Conservation (phyloP, 805 yeast genomes). For the Kodamaea jinghongensis region DNA sequence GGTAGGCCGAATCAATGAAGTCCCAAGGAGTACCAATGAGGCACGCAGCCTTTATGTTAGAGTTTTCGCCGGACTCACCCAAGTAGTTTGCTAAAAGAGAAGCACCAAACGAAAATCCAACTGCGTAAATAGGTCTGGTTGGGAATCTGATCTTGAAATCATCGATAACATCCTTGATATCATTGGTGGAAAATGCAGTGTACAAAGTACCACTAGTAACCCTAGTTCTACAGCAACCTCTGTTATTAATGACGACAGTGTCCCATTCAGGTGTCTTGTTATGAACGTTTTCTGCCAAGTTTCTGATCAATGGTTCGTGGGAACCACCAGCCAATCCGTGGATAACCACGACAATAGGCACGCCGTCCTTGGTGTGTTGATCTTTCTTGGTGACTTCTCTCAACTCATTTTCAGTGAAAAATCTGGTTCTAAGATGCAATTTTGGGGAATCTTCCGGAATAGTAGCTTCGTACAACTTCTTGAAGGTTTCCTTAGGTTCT, state of each 20-base stretch:
- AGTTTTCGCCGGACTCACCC: conserved; percentile 43
- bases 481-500: conserved; percentile 25
- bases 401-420: conserved; percentile 47
- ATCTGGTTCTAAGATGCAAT: conserved; percentile 54
- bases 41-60: conserved; percentile 48
- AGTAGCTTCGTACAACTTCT: conserved; percentile 24
- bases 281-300: conserved; percentile 37
- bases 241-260: conserved; percentile 62
- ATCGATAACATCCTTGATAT: conserved; percentile 54
- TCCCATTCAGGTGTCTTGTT: conserved; percentile 46
- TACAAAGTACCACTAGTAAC: conserved; percentile 69
- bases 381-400: conserved; percentile 15
- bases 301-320: conserved; percentile 72
- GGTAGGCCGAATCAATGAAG: conserved; percentile 46
- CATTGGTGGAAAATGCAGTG: conserved; percentile 71
- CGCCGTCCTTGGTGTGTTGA: conserved; percentile 27
- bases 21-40: conserved; percentile 75
- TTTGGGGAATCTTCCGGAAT: conserved; percentile 34
- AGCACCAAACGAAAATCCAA: conserved; percentile 84
- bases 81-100: conserved; percentile 67
- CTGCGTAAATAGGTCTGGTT: conserved; percentile 56
- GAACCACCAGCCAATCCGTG: conserved; percentile 88
- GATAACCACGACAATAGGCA: conserved; percentile 60
- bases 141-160: conserved; percentile 54
- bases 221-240: conserved; percentile 75